A percentile compares a stretch with the other conserved stretches of the same genome.
These are phyloP conservation scores for Pseudopyrenochaeta lycopersici DNA, from an alignment of 2,329 filamentous ascomycete species.

Conservation along the genomic window DNA sequence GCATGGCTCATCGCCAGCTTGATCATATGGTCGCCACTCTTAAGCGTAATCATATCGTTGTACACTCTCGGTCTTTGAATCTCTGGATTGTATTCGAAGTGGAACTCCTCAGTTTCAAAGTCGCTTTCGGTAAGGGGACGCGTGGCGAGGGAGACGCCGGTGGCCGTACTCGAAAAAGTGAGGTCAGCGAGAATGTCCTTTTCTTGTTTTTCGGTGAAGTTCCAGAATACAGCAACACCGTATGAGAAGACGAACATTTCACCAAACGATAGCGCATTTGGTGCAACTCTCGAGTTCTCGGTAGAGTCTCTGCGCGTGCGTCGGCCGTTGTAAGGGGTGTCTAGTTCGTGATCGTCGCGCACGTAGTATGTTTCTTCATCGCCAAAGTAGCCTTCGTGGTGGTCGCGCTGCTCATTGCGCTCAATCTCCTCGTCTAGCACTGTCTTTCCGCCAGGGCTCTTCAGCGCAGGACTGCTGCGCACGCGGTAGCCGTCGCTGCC, in stretches of 20 bases:
- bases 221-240: constrained; percentile 98
- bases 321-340: constrained; percentile 28
- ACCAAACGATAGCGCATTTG: constrained; percentile 80
- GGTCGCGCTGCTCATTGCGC: constrained; percentile 85
- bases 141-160: constrained; percentile 73
- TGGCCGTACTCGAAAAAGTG: constrained; percentile 80
- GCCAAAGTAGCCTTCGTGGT: constrained; percentile 90
- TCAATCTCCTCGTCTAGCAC: constrained; percentile 96
- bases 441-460: constrained; percentile 91
- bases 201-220: constrained; percentile 94
- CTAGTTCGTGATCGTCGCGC: constrained; percentile 41
- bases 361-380: constrained; percentile 69
- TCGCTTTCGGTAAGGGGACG: constrained; percentile 86
- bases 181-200: constrained; percentile 96
- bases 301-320: constrained; percentile 30
- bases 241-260: constrained; percentile 99
- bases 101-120: constrained; percentile 97
- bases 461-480: constrained; percentile 88
- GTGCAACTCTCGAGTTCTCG: constrained; percentile 62
- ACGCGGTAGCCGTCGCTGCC: constrained; percentile 88
- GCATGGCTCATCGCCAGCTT: constrained; percentile 97
- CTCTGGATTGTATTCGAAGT: constrained; percentile 93
- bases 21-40: constrained; percentile 97
- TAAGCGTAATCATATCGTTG: constrained; percentile 98
- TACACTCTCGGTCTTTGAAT: constrained; percentile 91